These are phyloP conservation scores for Phaeosphaeriaceae sp. DNA, from an alignment of 2,329 filamentous ascomycete species.

Conservation along the genomic window DNA sequence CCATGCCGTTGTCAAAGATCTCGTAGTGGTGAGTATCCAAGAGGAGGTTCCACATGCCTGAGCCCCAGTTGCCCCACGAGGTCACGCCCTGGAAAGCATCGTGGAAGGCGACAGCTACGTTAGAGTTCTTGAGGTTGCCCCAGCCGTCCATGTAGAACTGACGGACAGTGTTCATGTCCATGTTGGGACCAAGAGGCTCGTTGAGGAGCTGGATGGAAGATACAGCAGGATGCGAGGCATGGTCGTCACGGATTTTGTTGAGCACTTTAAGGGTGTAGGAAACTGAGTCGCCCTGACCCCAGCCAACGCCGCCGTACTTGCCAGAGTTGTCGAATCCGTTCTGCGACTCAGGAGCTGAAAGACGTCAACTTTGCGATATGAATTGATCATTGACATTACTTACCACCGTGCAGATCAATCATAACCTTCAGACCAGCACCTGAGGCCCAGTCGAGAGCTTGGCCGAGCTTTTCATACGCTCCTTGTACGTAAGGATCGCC, in stretches of 20 bases:
- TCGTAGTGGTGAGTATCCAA: slow-evolving; percentile 59
- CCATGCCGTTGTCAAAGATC: slow-evolving; percentile 50
- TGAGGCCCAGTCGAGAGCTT: slow-evolving; percentile 66
- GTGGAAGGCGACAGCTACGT: slow-evolving; percentile 55
- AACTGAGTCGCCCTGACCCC: slow-evolving; percentile 54
- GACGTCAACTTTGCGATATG: slow-evolving; percentile 7
- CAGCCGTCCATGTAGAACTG: slow-evolving; percentile 59
- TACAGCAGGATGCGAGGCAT: slow-evolving; percentile 54
- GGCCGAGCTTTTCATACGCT: slow-evolving; percentile 64
- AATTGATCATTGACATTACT: no score
- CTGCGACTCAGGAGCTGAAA: slow-evolving; percentile 64
- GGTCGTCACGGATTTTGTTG: slow-evolving; percentile 56
- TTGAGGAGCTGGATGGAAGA: slow-evolving; percentile 57
- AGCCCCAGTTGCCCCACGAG: slow-evolving; percentile 53
- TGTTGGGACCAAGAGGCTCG: slow-evolving; percentile 53
- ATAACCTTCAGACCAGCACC: slow-evolving; percentile 67
- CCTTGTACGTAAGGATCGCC: slow-evolving; percentile 69
- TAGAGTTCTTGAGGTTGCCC: slow-evolving; percentile 52
- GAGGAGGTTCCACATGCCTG: slow-evolving; percentile 53
- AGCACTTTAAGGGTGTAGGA: slow-evolving; percentile 51
- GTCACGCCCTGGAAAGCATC: slow-evolving; percentile 56
- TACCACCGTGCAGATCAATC: slow-evolving; percentile 72
- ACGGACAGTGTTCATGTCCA: slow-evolving; percentile 52
- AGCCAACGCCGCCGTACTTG: slow-evolving; percentile 54
- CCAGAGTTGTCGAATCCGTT: slow-evolving; percentile 75